Base-by-base conservation (phyloP, 495 filamentous ascomycete species). In the Symbiotaphrina buchneri region DNA sequence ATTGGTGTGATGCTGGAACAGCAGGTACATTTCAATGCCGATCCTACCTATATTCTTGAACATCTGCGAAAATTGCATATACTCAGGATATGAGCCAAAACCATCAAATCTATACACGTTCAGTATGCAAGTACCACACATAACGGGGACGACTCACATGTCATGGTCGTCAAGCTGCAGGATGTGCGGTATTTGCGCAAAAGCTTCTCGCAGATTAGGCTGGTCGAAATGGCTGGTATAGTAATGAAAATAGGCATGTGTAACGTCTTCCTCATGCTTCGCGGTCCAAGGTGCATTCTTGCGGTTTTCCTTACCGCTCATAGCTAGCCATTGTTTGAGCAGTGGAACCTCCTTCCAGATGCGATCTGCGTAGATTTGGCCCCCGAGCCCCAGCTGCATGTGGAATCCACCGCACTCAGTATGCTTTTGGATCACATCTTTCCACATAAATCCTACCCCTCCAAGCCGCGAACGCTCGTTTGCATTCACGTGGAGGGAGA, bases 191-290 rank as follows among this genome's bases (percentile, higher is more conserved):
- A 97, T 94, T 54, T 95, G 90, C 5, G 87, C 87, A 56, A 92
- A 95, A 0, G 82, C 81, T 48, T 97, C 90, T 28, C 85, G 60
- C 43, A 97, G 48, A 51, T 84, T 76, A 6, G 84, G 79, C 51
- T 95, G 90, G 37, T 97, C 87, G 43, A 95, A 95, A 48, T 93
- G 83, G 43, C 76, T 84, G 8, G 84, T 90, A 43, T 97, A 97
- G 48, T 93, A 97, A 47, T 95, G 90, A 53, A 97, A 97, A 52
- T 92, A 97, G 2, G 85, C 85, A 52, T 94, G 80, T 13, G 72
- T 70, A 8, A 92, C 77, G 42, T 95, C 90, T 41, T 95, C 85
- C 43, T 97, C 82, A 43, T 94, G 78, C 28, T 76, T 68, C 10
- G 85, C 76, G 3, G 80, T 92, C 87, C 87, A 97, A 10, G 67